Conservation (phyloP, 768 basidiomycete species). For the Lyophyllum shimeji region DNA sequence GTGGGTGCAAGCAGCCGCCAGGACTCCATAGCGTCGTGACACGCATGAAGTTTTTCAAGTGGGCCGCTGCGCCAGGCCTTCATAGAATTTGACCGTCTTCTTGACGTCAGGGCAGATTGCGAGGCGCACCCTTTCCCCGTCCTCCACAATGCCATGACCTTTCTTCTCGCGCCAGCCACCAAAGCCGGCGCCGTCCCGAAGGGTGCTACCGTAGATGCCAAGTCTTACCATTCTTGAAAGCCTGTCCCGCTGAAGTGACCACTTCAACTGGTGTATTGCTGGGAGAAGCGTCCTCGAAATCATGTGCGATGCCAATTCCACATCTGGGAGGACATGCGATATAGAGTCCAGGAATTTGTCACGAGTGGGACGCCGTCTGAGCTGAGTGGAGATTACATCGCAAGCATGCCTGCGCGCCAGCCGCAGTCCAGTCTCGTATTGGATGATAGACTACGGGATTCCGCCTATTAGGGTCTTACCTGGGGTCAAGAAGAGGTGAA, state of each 20-base stretch:
- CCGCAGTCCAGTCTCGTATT: slow-evolving; percentile 59
- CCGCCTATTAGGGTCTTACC: slow-evolving; percentile 9
- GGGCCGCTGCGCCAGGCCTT: slow-evolving; percentile 29
- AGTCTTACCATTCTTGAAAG: slow-evolving; percentile 58
- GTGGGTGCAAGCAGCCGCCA: neutral
- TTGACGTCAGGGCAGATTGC: slow-evolving; percentile 67
- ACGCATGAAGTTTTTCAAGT: neutral
- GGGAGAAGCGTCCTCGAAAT: slow-evolving; percentile 65
- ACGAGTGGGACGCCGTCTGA: slow-evolving; percentile 45
- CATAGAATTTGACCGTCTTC: slow-evolving; percentile 61
- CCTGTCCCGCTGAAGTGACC: slow-evolving; percentile 64
- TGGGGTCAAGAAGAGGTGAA: neutral
- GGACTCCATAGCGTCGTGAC: neutral
- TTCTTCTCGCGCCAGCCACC: slow-evolving; percentile 58
- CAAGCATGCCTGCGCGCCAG: slow-evolving; percentile 56
- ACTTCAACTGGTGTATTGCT: slow-evolving; percentile 65
- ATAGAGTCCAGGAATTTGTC: slow-evolving; percentile 40
- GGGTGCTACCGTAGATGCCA: slow-evolving; percentile 27
- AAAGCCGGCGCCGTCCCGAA: slow-evolving; percentile 33
- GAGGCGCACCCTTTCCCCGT: slow-evolving; percentile 64
- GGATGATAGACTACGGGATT: slow-evolving; percentile 53
- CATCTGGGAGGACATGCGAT: slow-evolving; percentile 59
- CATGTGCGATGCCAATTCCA: slow-evolving; percentile 54
- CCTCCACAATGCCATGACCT: slow-evolving; percentile 49
- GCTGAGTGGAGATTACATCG: slow-evolving; percentile 50